Evolutionary conservation across 257 asterid species (phyloP).

Genomic region (Lavandula angustifolia): DNA sequence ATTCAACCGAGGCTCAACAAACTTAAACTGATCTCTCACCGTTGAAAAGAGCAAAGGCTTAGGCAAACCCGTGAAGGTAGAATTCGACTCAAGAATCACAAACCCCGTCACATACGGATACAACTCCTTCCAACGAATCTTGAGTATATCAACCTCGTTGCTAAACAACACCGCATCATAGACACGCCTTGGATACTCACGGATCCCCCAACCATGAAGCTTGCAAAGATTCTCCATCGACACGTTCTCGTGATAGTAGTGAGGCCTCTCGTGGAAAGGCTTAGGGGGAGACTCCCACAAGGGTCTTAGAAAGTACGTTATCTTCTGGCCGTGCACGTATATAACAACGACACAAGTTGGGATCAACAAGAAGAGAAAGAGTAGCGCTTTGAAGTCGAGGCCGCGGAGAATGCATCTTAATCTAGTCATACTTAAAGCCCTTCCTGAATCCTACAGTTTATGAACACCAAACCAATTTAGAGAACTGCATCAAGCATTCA

Average conservation of each 20-base stretch:
- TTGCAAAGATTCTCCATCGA: slow-evolving; percentile 78
- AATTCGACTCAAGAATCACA: slow-evolving; percentile 80
- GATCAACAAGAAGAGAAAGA: slow-evolving; percentile 55
- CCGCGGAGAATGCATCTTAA: slow-evolving; percentile 66
- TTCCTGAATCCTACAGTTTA: slow-evolving; percentile 50
- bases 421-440: slow-evolving; percentile 51
- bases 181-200: slow-evolving; percentile 78
- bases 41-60: slow-evolving; percentile 67
- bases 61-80: slow-evolving; percentile 78
- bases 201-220: slow-evolving; percentile 84
- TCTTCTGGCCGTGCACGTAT: slow-evolving; percentile 76
- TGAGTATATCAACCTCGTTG: slow-evolving; percentile 76
- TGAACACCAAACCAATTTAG: slow-evolving; percentile 12
- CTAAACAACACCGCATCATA: slow-evolving; percentile 86
- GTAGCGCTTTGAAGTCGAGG: slow-evolving; percentile 57
- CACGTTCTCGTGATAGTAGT: slow-evolving; percentile 74
- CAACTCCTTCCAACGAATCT: slow-evolving; percentile 81
- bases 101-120: slow-evolving; percentile 75
- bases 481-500: slow-evolving; percentile 6
- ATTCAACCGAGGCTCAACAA: slow-evolving; percentile 69
- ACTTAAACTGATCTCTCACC: slow-evolving; percentile 53
- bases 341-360: slow-evolving; percentile 52
- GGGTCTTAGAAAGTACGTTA: slow-evolving; percentile 80
- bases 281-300: slow-evolving; percentile 87
- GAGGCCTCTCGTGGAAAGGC: slow-evolving; percentile 72